Evolutionary conservation across 2,329 filamentous ascomycete species (phyloP).

Genomic region (Cadophora sp.): DNA sequence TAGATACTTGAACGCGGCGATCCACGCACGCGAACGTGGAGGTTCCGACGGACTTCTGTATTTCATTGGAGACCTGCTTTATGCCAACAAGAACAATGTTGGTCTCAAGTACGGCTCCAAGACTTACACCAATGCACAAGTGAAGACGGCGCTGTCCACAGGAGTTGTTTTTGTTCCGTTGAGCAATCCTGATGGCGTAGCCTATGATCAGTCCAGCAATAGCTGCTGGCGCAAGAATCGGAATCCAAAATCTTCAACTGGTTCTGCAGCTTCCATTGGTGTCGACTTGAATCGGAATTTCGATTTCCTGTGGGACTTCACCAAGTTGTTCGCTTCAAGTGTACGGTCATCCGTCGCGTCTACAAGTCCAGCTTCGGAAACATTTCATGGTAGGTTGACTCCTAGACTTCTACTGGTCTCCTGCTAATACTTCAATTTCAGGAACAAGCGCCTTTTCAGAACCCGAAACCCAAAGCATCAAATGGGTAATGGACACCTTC

Average conservation of each 20-base stretch:
- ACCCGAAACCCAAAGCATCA: slow-evolving; percentile 61
- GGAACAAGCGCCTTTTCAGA: slow-evolving; percentile 60
- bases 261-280: slow-evolving; percentile 47
- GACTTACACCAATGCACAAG: slow-evolving; percentile 58
- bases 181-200: slow-evolving; percentile 59
- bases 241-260: slow-evolving; percentile 48
- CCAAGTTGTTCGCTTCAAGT: slow-evolving; percentile 47
- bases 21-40: slow-evolving; percentile 65
- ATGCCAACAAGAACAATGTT: slow-evolving; percentile 55
- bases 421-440: slow-evolving; percentile 20
- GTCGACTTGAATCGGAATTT: slow-evolving; percentile 64
- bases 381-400: slow-evolving; percentile 42
- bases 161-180: slow-evolving; percentile 61
- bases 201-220: slow-evolving; percentile 57
- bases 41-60: slow-evolving; percentile 62
- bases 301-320: slow-evolving; percentile 63
- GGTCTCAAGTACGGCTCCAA: slow-evolving; percentile 60
- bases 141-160: slow-evolving; percentile 56
- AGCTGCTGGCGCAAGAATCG: slow-evolving; percentile 64
- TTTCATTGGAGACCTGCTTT: slow-evolving; percentile 62
- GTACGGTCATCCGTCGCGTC: slow-evolving; percentile 51
- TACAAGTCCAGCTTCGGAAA: slow-evolving; percentile 45
- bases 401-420: background rate
- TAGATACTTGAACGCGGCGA: slow-evolving; percentile 54
- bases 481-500: slow-evolving; percentile 58